Conservation (phyloP, 305 asterid species). For the Plantago coronopus region DNA sequence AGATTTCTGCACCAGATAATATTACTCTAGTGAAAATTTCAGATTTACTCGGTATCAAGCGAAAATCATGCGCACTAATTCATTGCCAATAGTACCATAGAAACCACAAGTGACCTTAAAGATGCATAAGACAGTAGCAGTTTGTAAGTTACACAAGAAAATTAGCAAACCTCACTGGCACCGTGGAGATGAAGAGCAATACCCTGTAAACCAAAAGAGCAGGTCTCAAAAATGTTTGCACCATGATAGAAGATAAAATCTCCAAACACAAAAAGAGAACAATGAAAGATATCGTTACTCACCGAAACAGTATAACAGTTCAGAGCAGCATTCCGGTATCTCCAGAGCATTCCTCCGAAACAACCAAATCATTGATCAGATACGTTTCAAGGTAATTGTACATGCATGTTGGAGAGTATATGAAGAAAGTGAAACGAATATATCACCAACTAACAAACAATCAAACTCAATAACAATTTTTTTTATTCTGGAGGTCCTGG, state of each 20-base stretch:
- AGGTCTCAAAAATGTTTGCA: constrained; percentile 27
- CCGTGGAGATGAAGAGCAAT: constrained; percentile 28
- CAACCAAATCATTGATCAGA: constrained; percentile 79
- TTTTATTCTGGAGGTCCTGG: background rate
- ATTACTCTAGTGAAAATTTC: too few relatives aligned
- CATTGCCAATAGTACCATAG: background rate
- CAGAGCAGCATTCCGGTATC: constrained; percentile 56
- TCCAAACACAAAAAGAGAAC: constrained; percentile 8
- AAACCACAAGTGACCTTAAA: background rate
- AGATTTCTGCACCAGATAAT: too few relatives aligned
- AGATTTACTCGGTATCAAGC: too few relatives aligned
- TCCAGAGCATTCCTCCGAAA: constrained; percentile 73
- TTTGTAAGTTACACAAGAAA: background rate
- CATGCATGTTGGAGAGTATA: constrained; percentile 19
- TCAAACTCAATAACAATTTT: constrained; percentile 3
- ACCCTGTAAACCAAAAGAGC: constrained; percentile 42
- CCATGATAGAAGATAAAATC: constrained; percentile 1
- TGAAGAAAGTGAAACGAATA: constrained; percentile 23
- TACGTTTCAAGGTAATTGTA: constrained; percentile 35
- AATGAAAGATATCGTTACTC: constrained; percentile 35
- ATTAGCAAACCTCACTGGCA: constrained; percentile 41
- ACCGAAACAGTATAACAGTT: constrained; percentile 37
- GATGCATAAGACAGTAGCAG: constrained; percentile 5
- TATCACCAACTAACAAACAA: background rate
- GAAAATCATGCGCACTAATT: too few relatives aligned